Percentiles rank a stretch among this genome's conserved stretches.
These are phyloP conservation scores for Dittrichia graveolens DNA, from an alignment of 129 eudicot species.

Conservation along the genomic window DNA sequence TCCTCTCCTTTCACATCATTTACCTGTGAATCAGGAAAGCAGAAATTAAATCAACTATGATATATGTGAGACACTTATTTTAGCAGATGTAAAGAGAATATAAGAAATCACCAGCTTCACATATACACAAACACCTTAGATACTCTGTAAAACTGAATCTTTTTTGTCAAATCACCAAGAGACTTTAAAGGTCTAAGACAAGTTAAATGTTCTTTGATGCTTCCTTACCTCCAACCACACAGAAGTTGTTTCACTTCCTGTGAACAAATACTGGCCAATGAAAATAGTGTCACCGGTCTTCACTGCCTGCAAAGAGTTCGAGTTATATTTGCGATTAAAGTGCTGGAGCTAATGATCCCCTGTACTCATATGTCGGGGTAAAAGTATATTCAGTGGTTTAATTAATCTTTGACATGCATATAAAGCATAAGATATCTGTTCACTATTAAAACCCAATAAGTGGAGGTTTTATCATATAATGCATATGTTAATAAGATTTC, in stretches of 20 bases:
- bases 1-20: constrained; percentile 71
- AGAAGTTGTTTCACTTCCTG: constrained; percentile 88
- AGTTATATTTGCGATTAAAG: constrained; percentile 12
- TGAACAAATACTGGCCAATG: constrained; percentile 83
- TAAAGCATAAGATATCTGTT: constrained; percentile 14
- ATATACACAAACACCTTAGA: not conserved
- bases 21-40: constrained; percentile 49
- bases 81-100: constrained; percentile 7
- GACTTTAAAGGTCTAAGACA: not conserved
- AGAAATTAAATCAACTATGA: not conserved
- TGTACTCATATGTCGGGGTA: not conserved
- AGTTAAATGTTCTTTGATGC: not conserved
- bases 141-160: not conserved
- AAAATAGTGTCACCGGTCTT: constrained; percentile 83
- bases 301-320: constrained; percentile 61
- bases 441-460: constrained; percentile 2
- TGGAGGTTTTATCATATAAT: not conserved
- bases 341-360: constrained; percentile 11
- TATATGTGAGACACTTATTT: constrained; percentile 1
- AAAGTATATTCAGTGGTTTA: constrained; percentile 6
- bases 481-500: not conserved
- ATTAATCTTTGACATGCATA: not conserved
- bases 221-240: constrained; percentile 79
- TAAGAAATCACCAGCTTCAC: not conserved
- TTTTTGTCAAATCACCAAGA: not conserved